phyloP scores from a whole-genome alignment of 371 early-diverging fungal species.

The Syncephalastrum monosporum region DNA sequence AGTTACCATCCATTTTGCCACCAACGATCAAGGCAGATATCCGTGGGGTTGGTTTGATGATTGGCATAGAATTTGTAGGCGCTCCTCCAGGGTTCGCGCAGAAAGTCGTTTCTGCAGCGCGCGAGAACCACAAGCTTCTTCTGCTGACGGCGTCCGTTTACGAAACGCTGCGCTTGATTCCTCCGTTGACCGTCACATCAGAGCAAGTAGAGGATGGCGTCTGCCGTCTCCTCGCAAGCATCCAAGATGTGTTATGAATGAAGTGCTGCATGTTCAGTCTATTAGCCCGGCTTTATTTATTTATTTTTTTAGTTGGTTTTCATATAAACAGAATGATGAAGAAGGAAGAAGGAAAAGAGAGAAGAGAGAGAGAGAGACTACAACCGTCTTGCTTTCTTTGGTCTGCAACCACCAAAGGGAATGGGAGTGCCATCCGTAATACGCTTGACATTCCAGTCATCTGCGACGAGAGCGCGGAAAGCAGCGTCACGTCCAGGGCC shows the following conservation, averaged over 20 bases:
- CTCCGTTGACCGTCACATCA: not conserved
- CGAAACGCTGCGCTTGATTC: conserved; percentile 9
- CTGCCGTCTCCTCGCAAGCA: not conserved
- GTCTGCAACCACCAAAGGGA: conserved; percentile 93
- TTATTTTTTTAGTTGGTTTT: conserved; percentile 1
- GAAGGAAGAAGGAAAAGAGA: not conserved
- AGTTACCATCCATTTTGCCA: conserved; percentile 16
- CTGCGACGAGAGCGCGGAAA: conserved; percentile 76
- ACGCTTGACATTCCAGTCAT: conserved; percentile 74
- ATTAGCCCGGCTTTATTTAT: not conserved
- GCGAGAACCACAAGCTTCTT: conserved; percentile 23
- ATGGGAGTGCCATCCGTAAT: conserved; percentile 91
- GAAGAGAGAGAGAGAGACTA: conserved; percentile 40
- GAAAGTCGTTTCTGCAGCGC: conserved; percentile 13
- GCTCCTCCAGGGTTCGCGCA: conserved; percentile 23
- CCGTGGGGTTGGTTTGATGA: conserved; percentile 44
- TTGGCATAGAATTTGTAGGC: conserved; percentile 39
- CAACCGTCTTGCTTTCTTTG: conserved; percentile 86
- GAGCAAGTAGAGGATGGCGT: not conserved
- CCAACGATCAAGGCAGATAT: conserved; percentile 25
- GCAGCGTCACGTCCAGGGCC: conserved; percentile 93
- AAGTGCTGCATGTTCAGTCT: not conserved
- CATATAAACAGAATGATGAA: not conserved
- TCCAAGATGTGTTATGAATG: conserved; percentile 3
- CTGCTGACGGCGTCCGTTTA: conserved; percentile 26